Percentiles rank a stretch among this genome's conserved stretches.
Conservation (phyloP, 2,329 filamentous ascomycete species). For the Penicillium sp. region DNA sequence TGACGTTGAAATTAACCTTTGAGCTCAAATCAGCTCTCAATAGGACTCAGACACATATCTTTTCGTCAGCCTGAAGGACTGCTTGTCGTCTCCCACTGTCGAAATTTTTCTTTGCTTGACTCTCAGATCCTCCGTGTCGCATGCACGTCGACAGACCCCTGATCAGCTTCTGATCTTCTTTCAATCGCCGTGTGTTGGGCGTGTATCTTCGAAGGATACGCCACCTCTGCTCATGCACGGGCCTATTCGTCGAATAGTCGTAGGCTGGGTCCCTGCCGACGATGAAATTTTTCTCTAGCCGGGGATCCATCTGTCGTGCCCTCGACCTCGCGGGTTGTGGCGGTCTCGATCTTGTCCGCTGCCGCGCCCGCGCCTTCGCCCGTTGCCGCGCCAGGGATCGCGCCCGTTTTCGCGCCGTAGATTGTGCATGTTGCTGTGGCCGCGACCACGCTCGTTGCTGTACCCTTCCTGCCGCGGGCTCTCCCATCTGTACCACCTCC, state of each 20-base stretch:
- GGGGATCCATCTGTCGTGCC: not conserved
- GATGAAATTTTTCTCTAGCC: not conserved
- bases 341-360: not conserved
- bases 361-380: not conserved
- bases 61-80: not conserved
- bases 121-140: not conserved
- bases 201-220: not conserved
- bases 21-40: too few species aligned
- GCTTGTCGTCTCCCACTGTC: not conserved
- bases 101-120: not conserved
- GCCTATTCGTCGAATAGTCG: not conserved
- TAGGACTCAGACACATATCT: not conserved
- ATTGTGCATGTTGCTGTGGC: not conserved
- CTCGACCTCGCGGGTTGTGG: not conserved
- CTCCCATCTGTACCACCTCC: not conserved
- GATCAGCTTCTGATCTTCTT: not conserved
- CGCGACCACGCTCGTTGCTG: not conserved
- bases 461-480: not conserved
- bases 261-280: not conserved
- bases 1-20: too few species aligned
- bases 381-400: not conserved
- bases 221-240: not conserved
- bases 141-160: not conserved
- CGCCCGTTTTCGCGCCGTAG: not conserved
- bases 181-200: not conserved